These are phyloP conservation scores for Camelina neglecta DNA, from an alignment of 345 rosid species.

Conservation along the genomic window DNA sequence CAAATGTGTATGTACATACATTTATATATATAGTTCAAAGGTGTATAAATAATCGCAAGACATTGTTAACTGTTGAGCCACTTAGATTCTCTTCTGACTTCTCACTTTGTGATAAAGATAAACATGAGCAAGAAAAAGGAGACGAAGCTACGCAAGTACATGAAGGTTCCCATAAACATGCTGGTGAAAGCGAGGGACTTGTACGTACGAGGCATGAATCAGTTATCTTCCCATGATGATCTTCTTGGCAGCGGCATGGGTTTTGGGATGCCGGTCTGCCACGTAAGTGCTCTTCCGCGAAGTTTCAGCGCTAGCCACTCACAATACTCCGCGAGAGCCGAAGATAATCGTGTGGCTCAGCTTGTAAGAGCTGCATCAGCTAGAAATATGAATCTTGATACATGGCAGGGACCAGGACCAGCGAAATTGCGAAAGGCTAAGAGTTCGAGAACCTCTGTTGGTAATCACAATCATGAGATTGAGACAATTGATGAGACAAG, in stretches of 20 bases:
- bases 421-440: conserved; percentile 13
- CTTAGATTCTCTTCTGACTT: neutral
- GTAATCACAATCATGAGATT: conserved; percentile 31
- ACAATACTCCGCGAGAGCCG: conserved; percentile 25
- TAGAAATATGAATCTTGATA: conserved; percentile 33
- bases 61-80: neutral
- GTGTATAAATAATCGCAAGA: neutral
- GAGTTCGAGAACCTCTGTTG: conserved; percentile 46
- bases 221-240: conserved; percentile 48
- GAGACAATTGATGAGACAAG: conserved; percentile 76
- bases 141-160: conserved; percentile 47
- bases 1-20: neutral
- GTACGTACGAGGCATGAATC: conserved; percentile 54
- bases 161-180: conserved; percentile 49
- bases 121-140: conserved; percentile 33
- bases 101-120: neutral
- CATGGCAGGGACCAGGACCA: neutral
- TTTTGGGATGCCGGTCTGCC: conserved; percentile 54
- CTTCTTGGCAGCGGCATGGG: conserved; percentile 29
- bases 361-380: conserved; percentile 63
- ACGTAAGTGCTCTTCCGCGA: conserved; percentile 43
- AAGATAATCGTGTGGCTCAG: conserved; percentile 50
- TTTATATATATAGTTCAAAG: neutral
- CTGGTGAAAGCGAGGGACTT: conserved; percentile 53
- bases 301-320: conserved; percentile 55